A percentile compares a stretch with the other conserved stretches of the same genome.
phyloP scores from a whole-genome alignment of 768 basidiomycete genomes.

The Bullera alba region DNA sequence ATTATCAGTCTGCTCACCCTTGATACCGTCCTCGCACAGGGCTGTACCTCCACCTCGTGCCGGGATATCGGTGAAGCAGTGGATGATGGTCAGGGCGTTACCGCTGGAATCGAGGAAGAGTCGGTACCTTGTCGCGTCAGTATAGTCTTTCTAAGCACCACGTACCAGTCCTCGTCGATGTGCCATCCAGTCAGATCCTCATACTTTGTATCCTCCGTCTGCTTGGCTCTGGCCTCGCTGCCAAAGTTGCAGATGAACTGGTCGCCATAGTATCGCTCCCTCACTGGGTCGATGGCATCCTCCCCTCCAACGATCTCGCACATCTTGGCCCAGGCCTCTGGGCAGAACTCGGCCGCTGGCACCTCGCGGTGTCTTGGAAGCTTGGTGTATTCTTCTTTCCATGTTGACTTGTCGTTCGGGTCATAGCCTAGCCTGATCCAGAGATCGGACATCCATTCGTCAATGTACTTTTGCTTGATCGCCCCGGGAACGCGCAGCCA shows the following conservation, averaged over 20 bases:
- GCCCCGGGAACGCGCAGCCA: conserved; percentile 22
- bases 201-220: not conserved
- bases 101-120: conserved; percentile 27
- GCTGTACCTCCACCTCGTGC: conserved; percentile 19
- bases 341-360: conserved; percentile 17
- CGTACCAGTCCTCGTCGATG: conserved; percentile 24
- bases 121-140: too few species aligned
- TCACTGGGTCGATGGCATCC: conserved; percentile 18
- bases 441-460: conserved; percentile 18
- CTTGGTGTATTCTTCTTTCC: conserved; percentile 10
- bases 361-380: conserved; percentile 23
- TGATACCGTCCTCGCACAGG: conserved; percentile 23
- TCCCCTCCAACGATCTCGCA: conserved; percentile 29
- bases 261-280: conserved; percentile 26
- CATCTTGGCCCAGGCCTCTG: conserved; percentile 22
- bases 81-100: conserved; percentile 26
- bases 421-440: conserved; percentile 20
- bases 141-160: too few species aligned
- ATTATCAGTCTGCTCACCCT: conserved; percentile 1
- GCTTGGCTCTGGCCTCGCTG: conserved; percentile 8
- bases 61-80: conserved; percentile 28
- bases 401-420: conserved; percentile 21
- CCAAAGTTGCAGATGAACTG: conserved; percentile 31
- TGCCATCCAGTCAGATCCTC: conserved; percentile 21
- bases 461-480: conserved; percentile 16